Evolutionary conservation across 2,329 filamentous ascomycete genomes (phyloP).

Genomic region (Nigrospora osmanthi): DNA sequence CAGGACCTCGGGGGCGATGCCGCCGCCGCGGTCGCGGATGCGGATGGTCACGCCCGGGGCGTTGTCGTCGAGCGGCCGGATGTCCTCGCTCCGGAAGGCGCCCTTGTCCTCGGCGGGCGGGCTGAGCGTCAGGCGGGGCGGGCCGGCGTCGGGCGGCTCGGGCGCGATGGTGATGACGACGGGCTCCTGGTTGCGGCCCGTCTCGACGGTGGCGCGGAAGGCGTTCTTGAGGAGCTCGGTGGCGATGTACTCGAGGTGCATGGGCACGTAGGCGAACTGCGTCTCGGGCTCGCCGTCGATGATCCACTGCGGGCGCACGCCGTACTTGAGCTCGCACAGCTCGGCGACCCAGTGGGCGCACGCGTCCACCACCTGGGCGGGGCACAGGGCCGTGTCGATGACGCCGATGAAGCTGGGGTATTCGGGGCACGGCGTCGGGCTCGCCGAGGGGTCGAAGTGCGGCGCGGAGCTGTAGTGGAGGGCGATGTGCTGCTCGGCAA

Average conservation of each 20-base stretch:
- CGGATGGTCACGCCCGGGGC: constrained; percentile 87
- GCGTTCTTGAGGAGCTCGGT: constrained; percentile 96
- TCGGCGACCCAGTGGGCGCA: constrained; percentile 91
- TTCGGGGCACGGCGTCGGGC: constrained; percentile 42
- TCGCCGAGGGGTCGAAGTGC: constrained; percentile 50
- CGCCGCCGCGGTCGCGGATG: constrained; percentile 91
- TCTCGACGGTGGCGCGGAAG: constrained; percentile 88
- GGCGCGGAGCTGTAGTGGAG: constrained; percentile 68
- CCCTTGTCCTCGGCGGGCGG: constrained; percentile 29
- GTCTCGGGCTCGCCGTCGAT: constrained; percentile 82
- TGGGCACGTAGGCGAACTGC: constrained; percentile 89
- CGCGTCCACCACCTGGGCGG: constrained; percentile 70
- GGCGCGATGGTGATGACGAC: constrained; percentile 89
- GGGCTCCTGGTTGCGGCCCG: constrained; percentile 68
- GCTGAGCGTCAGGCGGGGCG: constrained; percentile 22
- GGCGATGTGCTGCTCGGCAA: constrained; percentile 95
- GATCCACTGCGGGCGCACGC: constrained; percentile 69
- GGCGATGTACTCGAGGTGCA: constrained; percentile 95
- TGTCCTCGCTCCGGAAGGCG: constrained; percentile 35
- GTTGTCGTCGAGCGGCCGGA: constrained; percentile 52
- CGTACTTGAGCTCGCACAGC: constrained; percentile 94
- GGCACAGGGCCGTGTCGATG: constrained; percentile 83
- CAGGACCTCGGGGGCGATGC: constrained; percentile 77
- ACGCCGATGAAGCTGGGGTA: constrained; percentile 77
- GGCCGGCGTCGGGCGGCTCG: constrained; percentile 35